These are phyloP conservation scores for Adansonia digitata DNA, from an alignment of 345 rosid species.

Conservation along the genomic window DNA sequence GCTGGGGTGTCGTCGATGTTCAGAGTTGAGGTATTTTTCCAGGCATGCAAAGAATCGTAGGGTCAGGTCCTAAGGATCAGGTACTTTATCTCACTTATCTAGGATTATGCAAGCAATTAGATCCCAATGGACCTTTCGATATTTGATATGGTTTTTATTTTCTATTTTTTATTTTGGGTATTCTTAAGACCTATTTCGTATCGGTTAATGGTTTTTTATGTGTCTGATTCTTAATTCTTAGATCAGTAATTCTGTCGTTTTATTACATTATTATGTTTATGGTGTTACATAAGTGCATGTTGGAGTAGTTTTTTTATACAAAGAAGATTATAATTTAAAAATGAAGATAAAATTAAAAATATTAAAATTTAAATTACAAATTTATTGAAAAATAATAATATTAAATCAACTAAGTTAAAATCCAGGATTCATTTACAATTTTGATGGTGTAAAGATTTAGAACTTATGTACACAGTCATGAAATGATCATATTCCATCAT, in stretches of 20 bases:
- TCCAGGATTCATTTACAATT: too few relatives aligned
- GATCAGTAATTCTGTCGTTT: too few relatives aligned
- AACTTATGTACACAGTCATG: conserved; percentile 16
- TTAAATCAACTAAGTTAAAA: too few relatives aligned
- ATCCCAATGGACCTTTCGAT: conserved; percentile 28
- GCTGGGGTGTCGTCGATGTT: conserved; percentile 35
- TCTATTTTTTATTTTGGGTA: not conserved
- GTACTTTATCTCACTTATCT: conserved; percentile 36
- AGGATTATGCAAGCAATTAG: conserved; percentile 30
- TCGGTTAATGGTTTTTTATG: too few relatives aligned
- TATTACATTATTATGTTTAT: too few relatives aligned
- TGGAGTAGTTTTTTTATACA: too few relatives aligned
- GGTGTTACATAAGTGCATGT: too few relatives aligned
- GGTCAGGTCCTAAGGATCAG: conserved; percentile 38
- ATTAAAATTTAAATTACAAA: too few relatives aligned
- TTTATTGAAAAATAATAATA: too few relatives aligned
- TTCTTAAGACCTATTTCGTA: not conserved
- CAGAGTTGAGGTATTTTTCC: conserved; percentile 35
- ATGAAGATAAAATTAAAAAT: too few relatives aligned
- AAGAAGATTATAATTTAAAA: too few relatives aligned
- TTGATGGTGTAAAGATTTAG: not conserved
- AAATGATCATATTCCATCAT: conserved; percentile 28
- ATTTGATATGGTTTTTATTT: conserved; percentile 8
- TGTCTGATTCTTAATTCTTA: too few relatives aligned
- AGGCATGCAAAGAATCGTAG: conserved; percentile 36